Percentiles rank a stretch among this genome's conserved stretches.
These are phyloP conservation scores for Eucalyptus globulus DNA, from an alignment of 345 rosid species.

Conservation along the genomic window DNA sequence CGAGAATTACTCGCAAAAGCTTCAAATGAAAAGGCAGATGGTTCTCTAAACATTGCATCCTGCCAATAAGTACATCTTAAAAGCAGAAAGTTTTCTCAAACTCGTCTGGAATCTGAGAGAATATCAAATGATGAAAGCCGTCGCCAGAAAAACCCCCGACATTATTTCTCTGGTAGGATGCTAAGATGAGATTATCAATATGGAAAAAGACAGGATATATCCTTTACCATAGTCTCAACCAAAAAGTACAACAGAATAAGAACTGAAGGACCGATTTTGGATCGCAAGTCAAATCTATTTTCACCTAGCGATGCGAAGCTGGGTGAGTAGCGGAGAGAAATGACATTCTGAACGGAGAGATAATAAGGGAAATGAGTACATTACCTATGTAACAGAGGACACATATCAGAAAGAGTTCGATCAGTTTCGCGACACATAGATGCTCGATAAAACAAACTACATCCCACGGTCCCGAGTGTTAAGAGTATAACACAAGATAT, in stretches of 20 bases:
- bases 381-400: conserved; percentile 54
- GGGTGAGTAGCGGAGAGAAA: not conserved
- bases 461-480: conserved; percentile 74
- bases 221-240: not conserved
- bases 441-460: conserved; percentile 63
- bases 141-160: not conserved
- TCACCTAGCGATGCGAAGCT: not conserved
- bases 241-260: not conserved
- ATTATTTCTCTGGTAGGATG: not conserved
- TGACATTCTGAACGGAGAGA: not conserved
- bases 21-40: not conserved
- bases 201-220: too few relatives aligned
- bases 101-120: not conserved
- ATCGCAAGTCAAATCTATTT: not conserved
- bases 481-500: too few relatives aligned
- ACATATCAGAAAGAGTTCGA: conserved; percentile 37
- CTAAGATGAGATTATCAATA: not conserved
- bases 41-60: not conserved
- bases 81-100: not conserved
- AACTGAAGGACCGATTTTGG: not conserved
- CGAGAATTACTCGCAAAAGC: not conserved
- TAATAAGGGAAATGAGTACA: not conserved
- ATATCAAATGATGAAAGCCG: not conserved
- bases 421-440: conserved; percentile 44
- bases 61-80: not conserved